Evolutionary conservation across 1,284 basidiomycete genomes (phyloP), one percentile per base, ranked within the genome.

Genomic region (Afroboletus lepidellus): DNA sequence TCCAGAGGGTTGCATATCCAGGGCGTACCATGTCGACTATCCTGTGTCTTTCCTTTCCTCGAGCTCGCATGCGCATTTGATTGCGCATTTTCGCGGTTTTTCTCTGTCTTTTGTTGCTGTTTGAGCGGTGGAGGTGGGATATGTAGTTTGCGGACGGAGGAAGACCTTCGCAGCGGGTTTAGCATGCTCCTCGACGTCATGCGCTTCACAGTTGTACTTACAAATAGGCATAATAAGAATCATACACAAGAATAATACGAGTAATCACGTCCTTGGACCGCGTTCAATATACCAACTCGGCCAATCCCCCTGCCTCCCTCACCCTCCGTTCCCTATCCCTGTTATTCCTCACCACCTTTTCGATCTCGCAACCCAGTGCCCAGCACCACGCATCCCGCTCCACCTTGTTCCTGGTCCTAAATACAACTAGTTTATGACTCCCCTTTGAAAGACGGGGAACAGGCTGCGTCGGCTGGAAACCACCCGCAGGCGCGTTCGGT

Each of bases 371-470:
- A 58, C 87, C 88, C 59, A 94, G 70, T 16, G 88, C 89, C 83
- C 88, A 92, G 62, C 90, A 91, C 92, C 92, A 94, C 23, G 86
- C 77, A 66, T 94, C 92, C 25, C 92, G 74, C 68, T 94, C 92
- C 41, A 93, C 71, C 65, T 81, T 84, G 66, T 83, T 91, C 64
- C 92, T 75, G 43, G 89, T 85, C 52, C 84, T 80, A 61, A 90
- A 87, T 5, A 92, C 78, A 20, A 81, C 65, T 53, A 84, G 61
- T 63, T 85, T 86, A 55, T 83, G 74, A 64, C 85, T 85, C 42
- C 78, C 75, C 12, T 43, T 66, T 9, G 79, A 79, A 41, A 92
- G 68, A 21, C 75, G 62, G 7, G 87, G 89, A 5, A 81, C 55
- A 38, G 65, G 58, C 20, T 58, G 57, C 25, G 69, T 53, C 12